Conservation (phyloP, 306 rosid species). For the Fagus crenata region DNA sequence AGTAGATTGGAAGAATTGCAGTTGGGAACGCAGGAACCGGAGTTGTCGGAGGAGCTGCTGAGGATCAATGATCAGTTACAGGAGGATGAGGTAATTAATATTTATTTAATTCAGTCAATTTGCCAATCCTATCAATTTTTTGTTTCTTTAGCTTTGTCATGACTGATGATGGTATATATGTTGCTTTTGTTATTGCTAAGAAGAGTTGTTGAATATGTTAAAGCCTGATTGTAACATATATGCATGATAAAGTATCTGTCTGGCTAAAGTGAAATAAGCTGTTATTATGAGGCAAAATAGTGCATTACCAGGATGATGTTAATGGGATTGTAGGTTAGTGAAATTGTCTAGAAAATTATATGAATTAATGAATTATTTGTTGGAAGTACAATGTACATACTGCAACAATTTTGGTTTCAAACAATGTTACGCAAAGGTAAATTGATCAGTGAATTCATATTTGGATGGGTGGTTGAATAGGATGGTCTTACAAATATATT, state of each 20-base stretch:
- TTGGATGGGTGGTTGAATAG: not conserved
- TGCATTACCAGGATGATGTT: not conserved
- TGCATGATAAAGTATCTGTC: not conserved
- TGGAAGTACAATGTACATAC: not conserved
- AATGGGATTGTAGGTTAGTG: not conserved
- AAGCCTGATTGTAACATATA: not conserved
- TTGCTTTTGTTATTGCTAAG: not conserved
- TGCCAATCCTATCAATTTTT: not conserved
- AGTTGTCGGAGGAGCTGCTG: slow-evolving; percentile 59
- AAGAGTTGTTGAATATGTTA: not conserved
- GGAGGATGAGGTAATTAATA: slow-evolving; percentile 69
- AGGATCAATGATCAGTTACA: slow-evolving; percentile 68
- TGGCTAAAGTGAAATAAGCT: slow-evolving; percentile 2
- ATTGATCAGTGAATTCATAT: not conserved
- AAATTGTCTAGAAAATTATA: not conserved
- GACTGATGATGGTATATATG: not conserved
- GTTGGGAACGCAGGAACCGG: slow-evolving; percentile 37
- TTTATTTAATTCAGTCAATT: not conserved
- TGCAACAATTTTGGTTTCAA: not conserved
- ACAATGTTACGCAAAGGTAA: too few relatives aligned
- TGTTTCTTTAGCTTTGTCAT: not conserved
- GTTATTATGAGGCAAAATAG: not conserved
- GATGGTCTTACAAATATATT: not conserved
- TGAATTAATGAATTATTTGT: not conserved
- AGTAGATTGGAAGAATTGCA: slow-evolving; percentile 48